Evolutionary conservation across 164 flowering plant species (phyloP), one percentile per base, ranked within the genome.

Genomic region (Vitis cinerea): DNA sequence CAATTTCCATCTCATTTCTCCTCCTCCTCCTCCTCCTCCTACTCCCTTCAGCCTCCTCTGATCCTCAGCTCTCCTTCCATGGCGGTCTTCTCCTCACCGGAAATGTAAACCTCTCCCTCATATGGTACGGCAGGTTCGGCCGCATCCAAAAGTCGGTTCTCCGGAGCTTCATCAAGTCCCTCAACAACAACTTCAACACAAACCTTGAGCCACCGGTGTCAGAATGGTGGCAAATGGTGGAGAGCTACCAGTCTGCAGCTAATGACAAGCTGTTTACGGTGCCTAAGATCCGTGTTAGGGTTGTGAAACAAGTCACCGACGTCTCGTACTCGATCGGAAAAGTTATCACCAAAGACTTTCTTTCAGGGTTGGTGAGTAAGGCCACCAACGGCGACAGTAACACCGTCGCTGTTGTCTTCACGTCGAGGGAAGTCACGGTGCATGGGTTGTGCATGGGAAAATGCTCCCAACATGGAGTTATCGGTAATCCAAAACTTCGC

Each of bases 81-180:
- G 66, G 63, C 1, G 88, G 88, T 14, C 79, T 79, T 4, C 14
- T 85, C 56, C 81, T 81, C 51, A 66, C 65, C 3, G 83, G 88
- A 8, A 48, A 71, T 9, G 8, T 85, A 12, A 67, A 78, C 60
- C 59, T 85, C 0, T 70, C 75, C 27, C 51, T 81, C n/a, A 0
- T 85, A 0, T 85, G 84, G 83, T 85, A 83, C 65, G 86, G 86
- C 8, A 77, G 31, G 1, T 71, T 81, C 48, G 82, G 81, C 1
- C 69, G 66, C 1, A 31, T 31, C 52, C 81, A 82, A 8, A 85
- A 83, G 67, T 59, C 37, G 1, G 67, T 58, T 9, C 50, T 83
- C 3, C 66, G 79, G 8, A 56, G 58, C 29, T 82, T 84, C 74
- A 61, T 82, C 30, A 66, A 73, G 15, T 83, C 84, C 0, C 44